Evolutionary conservation across 129 eudicot genomes (phyloP), one percentile per base, ranked within the genome.

Genomic region (Saussurea involucrata): DNA sequence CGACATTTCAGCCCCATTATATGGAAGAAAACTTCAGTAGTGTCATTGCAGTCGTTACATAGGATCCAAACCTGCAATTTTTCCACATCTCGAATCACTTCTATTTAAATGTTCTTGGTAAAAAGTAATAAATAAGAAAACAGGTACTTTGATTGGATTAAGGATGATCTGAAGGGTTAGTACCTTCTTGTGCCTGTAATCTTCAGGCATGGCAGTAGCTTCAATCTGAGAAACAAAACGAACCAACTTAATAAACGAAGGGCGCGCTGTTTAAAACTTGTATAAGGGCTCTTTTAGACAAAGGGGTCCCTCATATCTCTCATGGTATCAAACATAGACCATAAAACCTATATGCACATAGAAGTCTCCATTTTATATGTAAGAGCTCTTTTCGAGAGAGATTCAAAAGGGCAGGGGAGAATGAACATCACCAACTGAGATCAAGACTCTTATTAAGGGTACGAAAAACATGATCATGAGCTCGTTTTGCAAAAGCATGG

Each of bases 1-100:
- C 82, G 60, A 88, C 99, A 95, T 84, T 95, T 95, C 88, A 90
- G 99, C 20, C 99, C 99, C 21, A 95, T 77, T 61, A 95, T 87
- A 77, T 95, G 99, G 79, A 95, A 95, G 81, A 76, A 79, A 32
- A 88, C 97, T 74, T 95, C 99, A 0, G 96, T 88, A 1, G 97
- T 92, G 73, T 90, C 97, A 27, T 92, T 92, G 91, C 99, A 95
- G 86, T 95, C 99, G 6, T 95, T 95, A 65, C 99, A 95, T 7
- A 95, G 80, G 74, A 95, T 95, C 99, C 99, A 95, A 33, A 91
- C 94, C 98, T 92, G 96, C 75, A 73, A 65, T 58, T 33, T 4
- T 9, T 24, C 64, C 53, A 68, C n/a, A 42, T 75, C 29, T 5
- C 0, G 15, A 17, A 17, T 42, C 4, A 63, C 20, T 74, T 25